phyloP scores from a whole-genome alignment of 352 stramenopile genomes.

The Saprolegnia diclina region DNA sequence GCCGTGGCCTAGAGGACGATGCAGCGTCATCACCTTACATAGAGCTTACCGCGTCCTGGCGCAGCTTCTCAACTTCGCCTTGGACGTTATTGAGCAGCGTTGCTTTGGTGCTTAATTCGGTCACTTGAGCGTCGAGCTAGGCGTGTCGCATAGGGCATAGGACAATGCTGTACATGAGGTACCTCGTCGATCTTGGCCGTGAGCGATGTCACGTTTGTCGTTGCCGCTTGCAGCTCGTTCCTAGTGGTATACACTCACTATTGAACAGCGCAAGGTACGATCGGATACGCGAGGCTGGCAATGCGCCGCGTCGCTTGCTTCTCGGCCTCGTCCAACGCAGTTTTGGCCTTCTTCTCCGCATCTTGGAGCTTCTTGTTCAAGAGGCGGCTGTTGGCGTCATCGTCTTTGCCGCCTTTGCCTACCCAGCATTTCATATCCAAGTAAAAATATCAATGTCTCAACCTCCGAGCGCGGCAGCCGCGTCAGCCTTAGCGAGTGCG shows the following conservation, averaged over 20 bases:
- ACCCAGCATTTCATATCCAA: constrained; percentile 5
- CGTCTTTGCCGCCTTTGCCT: constrained; percentile 21
- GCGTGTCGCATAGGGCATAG: too few species aligned
- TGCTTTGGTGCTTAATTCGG: constrained; percentile 41
- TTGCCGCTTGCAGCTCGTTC: constrained; percentile 44
- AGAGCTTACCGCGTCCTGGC: constrained; percentile 36
- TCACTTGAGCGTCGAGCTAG: constrained; percentile 43
- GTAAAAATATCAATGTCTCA: background rate
- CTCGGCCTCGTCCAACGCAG: constrained; percentile 60
- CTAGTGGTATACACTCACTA: background rate
- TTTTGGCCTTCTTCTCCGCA: constrained; percentile 75
- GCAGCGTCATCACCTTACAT: background rate
- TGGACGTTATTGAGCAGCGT: constrained; percentile 55
- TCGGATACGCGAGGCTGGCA: constrained; percentile 29
- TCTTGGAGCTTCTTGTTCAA: constrained; percentile 61
- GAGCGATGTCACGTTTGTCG: constrained; percentile 38
- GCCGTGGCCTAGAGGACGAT: constrained; percentile 33
- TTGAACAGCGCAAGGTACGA: background rate
- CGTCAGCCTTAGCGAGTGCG: constrained; percentile 50
- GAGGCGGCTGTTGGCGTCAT: constrained; percentile 28
- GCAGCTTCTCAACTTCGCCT: constrained; percentile 46
- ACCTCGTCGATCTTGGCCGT: constrained; percentile 43
- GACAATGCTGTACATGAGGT: background rate
- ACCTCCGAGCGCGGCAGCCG: constrained; percentile 26
- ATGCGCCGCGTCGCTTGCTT: constrained; percentile 49